Evolutionary conservation across 441 rosid genomes (phyloP), one percentile per base, ranked within the genome.

Genomic region (Arabidopsis hybrid): DNA sequence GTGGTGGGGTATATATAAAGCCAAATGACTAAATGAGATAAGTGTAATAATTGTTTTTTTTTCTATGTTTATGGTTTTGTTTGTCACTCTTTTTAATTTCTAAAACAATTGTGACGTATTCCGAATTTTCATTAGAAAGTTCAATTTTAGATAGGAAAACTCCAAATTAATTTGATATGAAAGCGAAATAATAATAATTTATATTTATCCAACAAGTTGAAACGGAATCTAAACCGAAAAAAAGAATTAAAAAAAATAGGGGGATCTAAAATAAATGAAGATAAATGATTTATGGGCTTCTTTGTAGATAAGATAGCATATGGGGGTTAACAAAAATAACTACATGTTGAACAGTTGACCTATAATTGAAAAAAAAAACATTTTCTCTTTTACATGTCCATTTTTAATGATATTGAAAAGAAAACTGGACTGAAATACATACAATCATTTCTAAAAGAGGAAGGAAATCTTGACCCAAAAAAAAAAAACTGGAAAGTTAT

Each of bases 1-100:
- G 56, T 74, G 68, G 78, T 75, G 69, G 69, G 78, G 74, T 45
- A 21, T 74, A 67, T 74, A 60, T 60, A 68, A 60, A 67, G 69
- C 43, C 16, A 68, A 60, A 67, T 68, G 64, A 60, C 43, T 13
- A 68, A 60, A 67, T 68, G 64, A 60, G 69, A 68, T 67, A 18
- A 63, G 46, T 2, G 21, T 32, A n/a, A 51, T 40, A 42, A 36
- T 9, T 46, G 11, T n/a, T 7, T 42, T 58, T 13, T 13, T 46
- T 7, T 46, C 18, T 46, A 46, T 60, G n/a, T 73, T 46, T 26
- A 40, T 39, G 7, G 6, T 58, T 47, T 35, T 4, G 7, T 38
- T 26, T 9, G 65, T 59, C 55, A 29, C 10, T 56, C 4, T 73
- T 36, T 1, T 36, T 57, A 12, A 26, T 65, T 47, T 65, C 34